Evolutionary conservation across 495 filamentous ascomycete genomes (phyloP).

Genomic region (Penicillium bovifimosum): DNA sequence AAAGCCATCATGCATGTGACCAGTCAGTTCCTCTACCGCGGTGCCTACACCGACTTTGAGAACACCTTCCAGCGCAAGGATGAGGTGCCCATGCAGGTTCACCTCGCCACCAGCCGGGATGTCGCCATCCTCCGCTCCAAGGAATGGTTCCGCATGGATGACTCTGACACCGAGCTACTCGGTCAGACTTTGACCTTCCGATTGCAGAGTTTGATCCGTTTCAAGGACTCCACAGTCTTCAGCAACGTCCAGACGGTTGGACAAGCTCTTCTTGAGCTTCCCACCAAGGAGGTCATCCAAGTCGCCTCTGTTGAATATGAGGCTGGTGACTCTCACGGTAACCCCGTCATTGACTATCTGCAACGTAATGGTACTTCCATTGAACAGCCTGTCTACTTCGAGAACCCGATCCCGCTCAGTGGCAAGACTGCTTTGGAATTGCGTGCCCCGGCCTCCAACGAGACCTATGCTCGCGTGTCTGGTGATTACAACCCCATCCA

Average conservation of each 20-base stretch:
- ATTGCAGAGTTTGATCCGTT: conserved; percentile 80
- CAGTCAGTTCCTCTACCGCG: conserved; percentile 95
- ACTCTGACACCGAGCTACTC: conserved; percentile 73
- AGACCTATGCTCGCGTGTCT: conserved; percentile 94
- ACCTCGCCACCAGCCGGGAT: conserved; percentile 78
- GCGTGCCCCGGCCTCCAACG: conserved; percentile 92
- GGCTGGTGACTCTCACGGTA: conserved; percentile 83
- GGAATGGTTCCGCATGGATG: conserved; percentile 89
- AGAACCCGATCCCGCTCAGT: conserved; percentile 91
- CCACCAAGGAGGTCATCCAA: conserved; percentile 96
- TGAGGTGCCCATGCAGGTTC: conserved; percentile 92
- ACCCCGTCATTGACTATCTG: conserved; percentile 95
- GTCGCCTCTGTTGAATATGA: conserved; percentile 93
- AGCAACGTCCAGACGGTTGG: conserved; percentile 89
- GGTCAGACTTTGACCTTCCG: conserved; percentile 95
- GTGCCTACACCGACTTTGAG: conserved; percentile 85
- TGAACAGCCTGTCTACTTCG: conserved; percentile 95
- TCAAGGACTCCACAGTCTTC: conserved; percentile 92
- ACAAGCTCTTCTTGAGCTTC: conserved; percentile 87
- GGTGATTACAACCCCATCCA: conserved; percentile 99
- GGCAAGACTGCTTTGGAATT: conserved; percentile 83
- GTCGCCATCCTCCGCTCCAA: conserved; percentile 91
- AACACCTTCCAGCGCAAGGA: conserved; percentile 98
- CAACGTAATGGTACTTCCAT: conserved; percentile 86
- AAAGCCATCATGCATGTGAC: conserved; percentile 96